A percentile compares a stretch with the other conserved stretches of the same genome.
Conservation (phyloP, 768 basidiomycete species). For the Cystofilobasidium bisporidii region DNA sequence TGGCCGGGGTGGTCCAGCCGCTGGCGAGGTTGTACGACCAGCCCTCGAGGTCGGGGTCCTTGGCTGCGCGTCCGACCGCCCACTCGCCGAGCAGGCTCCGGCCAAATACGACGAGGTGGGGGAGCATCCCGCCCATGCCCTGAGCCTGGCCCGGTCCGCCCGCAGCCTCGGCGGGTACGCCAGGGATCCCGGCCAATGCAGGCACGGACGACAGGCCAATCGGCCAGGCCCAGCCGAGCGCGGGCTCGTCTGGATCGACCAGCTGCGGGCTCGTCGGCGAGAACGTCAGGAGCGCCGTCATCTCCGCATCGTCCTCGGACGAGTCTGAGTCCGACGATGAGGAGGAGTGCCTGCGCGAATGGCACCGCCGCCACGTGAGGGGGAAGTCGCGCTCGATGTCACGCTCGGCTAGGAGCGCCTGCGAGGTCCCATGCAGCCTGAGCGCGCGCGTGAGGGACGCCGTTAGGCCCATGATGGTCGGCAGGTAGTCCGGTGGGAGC, state of each 20-base stretch:
- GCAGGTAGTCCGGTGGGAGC: constrained; percentile 24
- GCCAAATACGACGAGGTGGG: constrained; percentile 27
- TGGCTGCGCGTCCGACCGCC: background rate
- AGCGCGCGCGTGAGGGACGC: background rate
- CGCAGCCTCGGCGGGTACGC: background rate
- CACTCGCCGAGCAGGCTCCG: constrained; percentile 22
- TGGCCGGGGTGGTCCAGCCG: background rate
- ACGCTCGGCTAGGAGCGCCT: constrained; percentile 5
- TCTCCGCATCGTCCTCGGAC: background rate
- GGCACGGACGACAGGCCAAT: constrained; percentile 6
- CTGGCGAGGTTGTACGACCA: background rate
- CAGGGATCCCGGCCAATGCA: background rate
- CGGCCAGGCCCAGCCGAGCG: constrained; percentile 19
- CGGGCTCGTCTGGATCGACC: constrained; percentile 19
- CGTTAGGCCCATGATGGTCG: constrained; percentile 5
- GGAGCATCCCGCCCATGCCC: constrained; percentile 20
- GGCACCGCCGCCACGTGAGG: constrained; percentile 1
- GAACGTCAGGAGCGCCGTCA: background rate
- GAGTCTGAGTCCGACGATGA: background rate
- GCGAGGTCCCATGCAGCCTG: constrained; percentile 9
- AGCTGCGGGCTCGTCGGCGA: background rate
- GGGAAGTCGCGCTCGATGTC: constrained; percentile 15
- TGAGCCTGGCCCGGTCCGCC: background rate
- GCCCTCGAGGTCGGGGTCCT: background rate
- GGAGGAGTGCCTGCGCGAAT: background rate